phyloP scores from a whole-genome alignment of 306 rosid genomes.

The Trichosanthes cucumerina region DNA sequence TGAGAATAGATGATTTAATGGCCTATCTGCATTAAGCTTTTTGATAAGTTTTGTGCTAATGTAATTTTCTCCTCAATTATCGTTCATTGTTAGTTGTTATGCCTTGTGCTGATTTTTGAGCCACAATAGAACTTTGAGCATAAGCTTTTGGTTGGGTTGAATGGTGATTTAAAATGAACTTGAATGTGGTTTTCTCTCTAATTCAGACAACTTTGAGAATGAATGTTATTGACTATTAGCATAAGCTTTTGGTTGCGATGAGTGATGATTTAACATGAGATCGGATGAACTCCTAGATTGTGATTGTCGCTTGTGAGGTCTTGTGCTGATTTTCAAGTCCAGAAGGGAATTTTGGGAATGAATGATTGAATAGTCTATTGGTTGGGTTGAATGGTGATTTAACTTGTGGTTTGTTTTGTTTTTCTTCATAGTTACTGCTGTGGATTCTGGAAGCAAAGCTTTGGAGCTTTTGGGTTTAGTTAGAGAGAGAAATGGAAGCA shows the following conservation, averaged over 20 bases:
- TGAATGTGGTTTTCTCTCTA: background rate
- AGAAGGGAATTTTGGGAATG: background rate
- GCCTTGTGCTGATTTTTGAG: too few relatives aligned
- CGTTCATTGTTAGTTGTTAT: too few relatives aligned
- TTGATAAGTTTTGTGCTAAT: too few relatives aligned
- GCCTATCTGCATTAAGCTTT: too few relatives aligned
- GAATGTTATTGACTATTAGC: background rate
- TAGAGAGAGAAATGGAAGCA: constrained; percentile 26
- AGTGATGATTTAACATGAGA: background rate
- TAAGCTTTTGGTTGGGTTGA: background rate
- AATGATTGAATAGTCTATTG: background rate
- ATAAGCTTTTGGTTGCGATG: background rate
- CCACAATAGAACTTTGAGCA: too few relatives aligned
- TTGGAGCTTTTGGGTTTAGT: constrained; percentile 58
- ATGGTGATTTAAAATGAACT: background rate
- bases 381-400: background rate
- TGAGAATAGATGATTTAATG: too few relatives aligned
- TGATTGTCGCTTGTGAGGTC: background rate
- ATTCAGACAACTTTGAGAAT: background rate
- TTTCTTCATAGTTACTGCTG: constrained; percentile 50
- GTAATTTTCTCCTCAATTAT: too few relatives aligned
- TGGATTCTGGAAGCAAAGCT: constrained; percentile 75
- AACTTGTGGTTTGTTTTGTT: background rate
- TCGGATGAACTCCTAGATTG: background rate
- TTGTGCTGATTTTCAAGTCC: background rate